Percentiles rank a stretch among this genome's conserved stretches.
Conservation (phyloP, 108 stramenopile species). For the Nannochloropsis oceanica region DNA sequence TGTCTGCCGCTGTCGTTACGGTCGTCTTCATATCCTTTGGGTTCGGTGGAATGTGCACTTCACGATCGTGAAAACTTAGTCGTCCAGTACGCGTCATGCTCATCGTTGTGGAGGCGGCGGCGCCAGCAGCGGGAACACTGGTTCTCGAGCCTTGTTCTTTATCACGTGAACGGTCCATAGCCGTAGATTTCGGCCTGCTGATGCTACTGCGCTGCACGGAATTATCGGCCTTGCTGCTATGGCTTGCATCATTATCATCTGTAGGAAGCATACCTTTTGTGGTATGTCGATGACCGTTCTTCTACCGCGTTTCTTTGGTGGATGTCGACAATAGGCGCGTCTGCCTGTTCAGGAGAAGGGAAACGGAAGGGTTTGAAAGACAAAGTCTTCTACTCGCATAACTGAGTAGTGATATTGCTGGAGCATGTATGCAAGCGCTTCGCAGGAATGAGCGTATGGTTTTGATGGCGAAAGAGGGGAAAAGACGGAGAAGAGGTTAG, state of each 20-base stretch:
- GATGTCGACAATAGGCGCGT: too few relatives aligned
- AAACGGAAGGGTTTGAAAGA: background rate
- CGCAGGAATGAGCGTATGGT: background rate
- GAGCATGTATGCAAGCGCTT: background rate
- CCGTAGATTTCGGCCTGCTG: background rate
- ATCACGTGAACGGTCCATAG: background rate
- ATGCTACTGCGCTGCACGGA: too few relatives aligned
- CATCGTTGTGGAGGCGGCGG: background rate
- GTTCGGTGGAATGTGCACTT: background rate
- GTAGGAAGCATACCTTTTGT: background rate
- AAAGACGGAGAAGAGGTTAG: background rate
- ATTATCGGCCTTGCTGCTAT: background rate
- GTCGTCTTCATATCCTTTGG: background rate
- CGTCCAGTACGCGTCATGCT: background rate
- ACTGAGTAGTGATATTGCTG: background rate
- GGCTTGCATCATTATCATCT: background rate
- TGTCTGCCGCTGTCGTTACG: background rate
- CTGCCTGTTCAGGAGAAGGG: background rate
- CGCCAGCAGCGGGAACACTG: background rate
- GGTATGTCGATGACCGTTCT: too few relatives aligned
- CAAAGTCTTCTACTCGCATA: background rate
- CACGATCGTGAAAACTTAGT: background rate
- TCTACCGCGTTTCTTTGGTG: too few relatives aligned
- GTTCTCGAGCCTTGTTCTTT: background rate
- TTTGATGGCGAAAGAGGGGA: background rate